Base-by-base conservation (phyloP, 1,284 basidiomycete genomes). In the Boletus albobrunnescens region DNA sequence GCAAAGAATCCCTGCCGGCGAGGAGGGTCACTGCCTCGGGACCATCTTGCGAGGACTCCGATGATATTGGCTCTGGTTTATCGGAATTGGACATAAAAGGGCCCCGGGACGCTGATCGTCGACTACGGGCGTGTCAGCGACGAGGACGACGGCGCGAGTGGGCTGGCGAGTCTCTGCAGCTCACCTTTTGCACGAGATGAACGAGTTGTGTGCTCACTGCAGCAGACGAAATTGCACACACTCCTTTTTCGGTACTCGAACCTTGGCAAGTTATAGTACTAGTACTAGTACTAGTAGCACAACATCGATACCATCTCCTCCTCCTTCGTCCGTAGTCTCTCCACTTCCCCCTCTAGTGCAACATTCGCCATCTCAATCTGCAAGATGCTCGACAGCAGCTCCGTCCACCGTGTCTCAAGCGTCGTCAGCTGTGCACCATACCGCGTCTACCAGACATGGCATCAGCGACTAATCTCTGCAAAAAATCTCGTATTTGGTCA, bases 361-460 rank as follows among this genome's bases (percentile, higher is more conserved):
- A 87, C 75, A 62, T 92, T 94, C n/a, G 91, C 93, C 73, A 95
- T 84, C 72, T 94, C 91, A 55, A 94, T 86, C 67, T 94, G 91
- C 54, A 95, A 68, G 26, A 91, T 84, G 58, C 79, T 87, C 33
- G 89, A 91, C 49, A 95, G 85, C 33, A 94, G 74, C 64, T 92
- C 89, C 10, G 87, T 92, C 93, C 93, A 95, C 45, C 82, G 77
- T 42, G 80, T 87, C 67, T 94, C 91, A 42, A 94, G 71, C 10
- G 79, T 71, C n/a, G 80, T 86, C 51, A 95, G 69, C 57, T 88
- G 86, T 44, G 78, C 76, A 36, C 92, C 93, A 16, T 83, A 70
- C n/a, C 75, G 76, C 26, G 82, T 84, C 86, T 94, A 54, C 24
- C 48, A 9, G 41, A 28, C 38, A 11, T 11, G 6, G 6, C 20